Base-by-base conservation (phyloP, 768 basidiomycete genomes). In the Podaxis carcinomalis region DNA sequence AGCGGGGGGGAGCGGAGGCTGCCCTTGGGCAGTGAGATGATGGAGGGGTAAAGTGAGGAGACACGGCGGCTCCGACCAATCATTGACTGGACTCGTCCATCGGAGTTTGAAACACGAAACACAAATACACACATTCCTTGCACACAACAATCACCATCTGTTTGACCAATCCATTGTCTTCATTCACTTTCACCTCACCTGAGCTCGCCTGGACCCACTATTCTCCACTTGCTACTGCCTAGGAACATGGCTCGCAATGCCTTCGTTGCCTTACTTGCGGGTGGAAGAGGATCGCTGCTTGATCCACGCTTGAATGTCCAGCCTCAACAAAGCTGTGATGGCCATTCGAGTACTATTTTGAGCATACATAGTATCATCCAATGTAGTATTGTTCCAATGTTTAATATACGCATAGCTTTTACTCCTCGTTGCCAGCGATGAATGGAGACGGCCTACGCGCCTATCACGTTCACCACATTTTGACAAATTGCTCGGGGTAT, bases 261-360 rank as follows among this genome's bases (percentile, higher is more conserved):
- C 83, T 81, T 90, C 87, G 88, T 89, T 82, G 73, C 88, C 85
- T 85, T 82, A 88, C 88, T 84, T 78, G 87, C 77, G 77, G 62
- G 86, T 90, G 89, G 89, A 78, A 90, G 82, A 90, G 68, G 52
- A 81, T 59, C 55, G 65, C 51, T 72, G 74, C 83, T 74, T 79
- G 82, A 83, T 90, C 88, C 88, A 90, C 88, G 80, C 88, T 90
- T 84, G 87, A 83, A 77, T 82, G 83, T 74, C 80, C 81, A 80
- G 73, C 77, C 78, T 68, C 69, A 61, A 59, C 70, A 73, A 77
- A 64, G 58, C 68, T 63, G 57, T 42, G 60, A 74, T 89, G 88
- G 84, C 68, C 81, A 81, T 82, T 85, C 82, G 87, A 89, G 88
- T 88, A 90, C 88, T 90, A 89, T 87, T 77, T 81, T 78, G 73